Base-by-base conservation (phyloP, 257 asterid genomes). In the Plectranthus barbatus region DNA sequence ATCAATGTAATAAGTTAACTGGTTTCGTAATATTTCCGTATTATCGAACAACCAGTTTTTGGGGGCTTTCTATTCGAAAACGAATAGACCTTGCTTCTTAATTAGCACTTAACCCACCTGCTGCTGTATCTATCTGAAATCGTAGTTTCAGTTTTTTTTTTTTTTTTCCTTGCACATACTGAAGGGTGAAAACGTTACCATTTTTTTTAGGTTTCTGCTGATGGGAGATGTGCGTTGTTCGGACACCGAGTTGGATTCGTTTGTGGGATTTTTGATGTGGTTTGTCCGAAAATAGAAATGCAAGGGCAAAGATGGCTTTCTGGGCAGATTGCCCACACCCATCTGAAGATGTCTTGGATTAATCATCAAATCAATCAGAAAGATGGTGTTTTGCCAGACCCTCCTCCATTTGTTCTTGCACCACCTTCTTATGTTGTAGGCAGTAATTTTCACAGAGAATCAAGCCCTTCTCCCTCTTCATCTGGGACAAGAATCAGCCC, bases 401-500 rank as follows among this genome's bases (percentile, higher is more conserved):
- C 85, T 9, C 72, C 91, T 51, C 81, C 83, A 15, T 19, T 72
- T 26, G 44, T 73, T 47, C 79, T 76, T 31, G 73, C 84, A 7
- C 74, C 81, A 24, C 77, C 73, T 21, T 64, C 79, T 36, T 64
- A 74, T 61, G 62, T 21, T 21, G 64, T 73, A 55, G n/a, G 26
- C 34, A 40, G 48, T 36, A 62, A 60, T 73, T 60, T 64, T 69
- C 82, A 76, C 41, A 76, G 46, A 57, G 84, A 75, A 51, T 68
- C 82, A 44, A 36, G 15, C 33, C 80, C 67, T 45, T 52, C 76
- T 26, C 73, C 84, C 39, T 61, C 77, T 60, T 49, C 82, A 45
- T 77, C 95, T 31, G 91, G 91, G 9, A 9, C 84, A 42, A 86
- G 63, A 72, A 86, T 89, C 64, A 89, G 90, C 50, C 99, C 99